Conservation (phyloP, 1,284 basidiomycete species). For the Gymnopus androsaceus region DNA sequence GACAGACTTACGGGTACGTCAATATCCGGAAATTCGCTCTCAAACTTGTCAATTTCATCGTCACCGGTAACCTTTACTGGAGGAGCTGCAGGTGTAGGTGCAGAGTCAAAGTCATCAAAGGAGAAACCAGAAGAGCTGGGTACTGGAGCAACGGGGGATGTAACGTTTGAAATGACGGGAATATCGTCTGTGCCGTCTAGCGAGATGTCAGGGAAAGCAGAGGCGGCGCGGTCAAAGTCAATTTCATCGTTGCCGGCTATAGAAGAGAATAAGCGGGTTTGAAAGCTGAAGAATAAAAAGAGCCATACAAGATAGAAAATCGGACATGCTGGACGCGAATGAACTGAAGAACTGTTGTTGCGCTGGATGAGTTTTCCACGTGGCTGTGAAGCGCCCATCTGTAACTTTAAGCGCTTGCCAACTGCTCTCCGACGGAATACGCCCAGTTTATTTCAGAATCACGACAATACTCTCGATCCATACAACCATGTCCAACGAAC, state of each 20-base stretch:
- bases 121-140: constrained; percentile 49
- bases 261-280: background rate
- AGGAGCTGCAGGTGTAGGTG: constrained; percentile 37
- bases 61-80: constrained; percentile 83
- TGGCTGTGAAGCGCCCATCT: background rate
- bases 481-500: no score
- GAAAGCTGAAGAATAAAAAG: background rate
- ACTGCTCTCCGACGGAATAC: background rate
- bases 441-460: background rate
- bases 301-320: constrained; percentile 17
- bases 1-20: constrained; percentile 56
- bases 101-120: constrained; percentile 64
- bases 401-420: background rate
- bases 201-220: constrained; percentile 85
- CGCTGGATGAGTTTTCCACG: background rate
- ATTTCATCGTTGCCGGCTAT: constrained; percentile 48
- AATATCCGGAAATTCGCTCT: constrained; percentile 90
- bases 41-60: constrained; percentile 88
- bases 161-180: constrained; percentile 38
- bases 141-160: constrained; percentile 32
- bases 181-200: constrained; percentile 65
- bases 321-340: constrained; percentile 13
- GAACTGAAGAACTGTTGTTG: no score
- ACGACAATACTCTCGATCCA: no score
- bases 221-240: constrained; percentile 77